A percentile compares a stretch with the other conserved stretches of the same genome.
phyloP scores from a whole-genome alignment of 345 rosid species.

The Aquilaria malaccensis region DNA sequence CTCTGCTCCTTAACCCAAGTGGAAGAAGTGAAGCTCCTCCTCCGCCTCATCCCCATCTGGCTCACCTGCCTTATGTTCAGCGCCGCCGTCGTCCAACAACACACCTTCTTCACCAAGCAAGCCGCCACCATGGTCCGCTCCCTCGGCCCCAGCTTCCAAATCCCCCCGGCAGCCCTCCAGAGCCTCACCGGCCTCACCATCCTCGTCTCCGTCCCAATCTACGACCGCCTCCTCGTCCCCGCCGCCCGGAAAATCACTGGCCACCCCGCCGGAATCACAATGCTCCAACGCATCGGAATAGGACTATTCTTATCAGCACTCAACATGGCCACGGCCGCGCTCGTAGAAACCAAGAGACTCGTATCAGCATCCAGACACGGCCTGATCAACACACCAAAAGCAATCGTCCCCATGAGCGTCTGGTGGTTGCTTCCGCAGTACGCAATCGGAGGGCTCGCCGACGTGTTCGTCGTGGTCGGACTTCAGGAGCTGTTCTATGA shows the following conservation, averaged over 20 bases:
- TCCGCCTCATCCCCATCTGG: constrained; percentile 77
- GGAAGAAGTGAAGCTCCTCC: constrained; percentile 75
- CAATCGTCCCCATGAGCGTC: constrained; percentile 52
- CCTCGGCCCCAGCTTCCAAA: constrained; percentile 45
- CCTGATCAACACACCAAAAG: constrained; percentile 45
- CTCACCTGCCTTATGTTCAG: constrained; percentile 68
- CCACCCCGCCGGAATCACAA: constrained; percentile 61
- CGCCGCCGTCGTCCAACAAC: constrained; percentile 49
- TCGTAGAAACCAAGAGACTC: constrained; percentile 65
- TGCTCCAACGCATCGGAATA: constrained; percentile 73
- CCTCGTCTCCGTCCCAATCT: constrained; percentile 47
- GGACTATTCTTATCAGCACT: constrained; percentile 60
- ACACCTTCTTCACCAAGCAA: constrained; percentile 85
- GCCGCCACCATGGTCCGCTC: constrained; percentile 61
- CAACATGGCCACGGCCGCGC: constrained; percentile 51
- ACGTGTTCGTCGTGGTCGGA: constrained; percentile 69
- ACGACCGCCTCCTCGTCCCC: constrained; percentile 69
- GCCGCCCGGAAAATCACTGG: constrained; percentile 45
- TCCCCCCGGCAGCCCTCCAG: constrained; percentile 80
- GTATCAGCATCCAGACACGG: constrained; percentile 41
- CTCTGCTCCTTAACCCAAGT: constrained; percentile 75
- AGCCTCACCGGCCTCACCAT: constrained; percentile 62
- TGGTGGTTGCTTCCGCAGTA: constrained; percentile 93
- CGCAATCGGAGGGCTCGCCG: constrained; percentile 47
- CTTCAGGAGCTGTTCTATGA: constrained; percentile 84